Percentiles rank a stretch among this genome's conserved stretches.
phyloP scores from a whole-genome alignment of 2,329 filamentous ascomycete genomes.

The Calonectria hawksworthii region DNA sequence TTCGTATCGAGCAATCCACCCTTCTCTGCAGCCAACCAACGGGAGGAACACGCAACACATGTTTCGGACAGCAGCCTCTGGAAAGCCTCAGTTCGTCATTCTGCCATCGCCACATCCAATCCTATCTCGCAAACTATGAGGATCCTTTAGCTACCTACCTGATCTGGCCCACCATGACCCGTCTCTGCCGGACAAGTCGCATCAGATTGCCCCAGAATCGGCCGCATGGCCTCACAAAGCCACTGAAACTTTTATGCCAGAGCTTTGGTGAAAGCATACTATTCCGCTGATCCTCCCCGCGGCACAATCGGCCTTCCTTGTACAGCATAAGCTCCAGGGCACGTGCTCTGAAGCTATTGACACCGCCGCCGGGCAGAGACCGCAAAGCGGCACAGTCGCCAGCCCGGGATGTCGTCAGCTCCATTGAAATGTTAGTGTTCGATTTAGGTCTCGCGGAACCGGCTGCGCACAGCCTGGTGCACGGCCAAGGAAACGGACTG shows the following conservation, averaged over 20 bases:
- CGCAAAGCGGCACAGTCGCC: constrained; percentile 37
- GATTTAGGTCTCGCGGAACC: constrained; percentile 45
- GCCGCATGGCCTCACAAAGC: constrained; percentile 33
- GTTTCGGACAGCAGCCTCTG: neutral
- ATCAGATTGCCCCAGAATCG: constrained; percentile 33
- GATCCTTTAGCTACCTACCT: constrained; percentile 21
- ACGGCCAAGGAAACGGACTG: constrained; percentile 22
- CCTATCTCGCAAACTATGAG: constrained; percentile 11
- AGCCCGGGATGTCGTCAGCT: constrained; percentile 41
- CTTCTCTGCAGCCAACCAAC: neutral
- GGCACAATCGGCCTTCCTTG: constrained; percentile 35
- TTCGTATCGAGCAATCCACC: neutral
- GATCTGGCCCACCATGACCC: constrained; percentile 28
- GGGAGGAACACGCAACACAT: constrained; percentile 10
- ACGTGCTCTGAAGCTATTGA: constrained; percentile 48
- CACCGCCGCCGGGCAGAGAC: constrained; percentile 44
- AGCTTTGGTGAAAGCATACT: constrained; percentile 17
- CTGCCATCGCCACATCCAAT: constrained; percentile 18
- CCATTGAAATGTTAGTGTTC: constrained; percentile 39
- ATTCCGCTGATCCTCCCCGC: constrained; percentile 41
- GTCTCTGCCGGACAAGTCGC: constrained; percentile 25
- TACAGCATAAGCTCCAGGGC: constrained; percentile 39
- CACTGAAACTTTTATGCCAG: constrained; percentile 27
- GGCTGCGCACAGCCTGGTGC: constrained; percentile 42
- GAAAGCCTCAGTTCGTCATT: constrained; percentile 16